Evolutionary conservation across 177 flowering plant species (phyloP), one percentile per base, ranked within the genome.

Genomic region (Telopea speciosissima): DNA sequence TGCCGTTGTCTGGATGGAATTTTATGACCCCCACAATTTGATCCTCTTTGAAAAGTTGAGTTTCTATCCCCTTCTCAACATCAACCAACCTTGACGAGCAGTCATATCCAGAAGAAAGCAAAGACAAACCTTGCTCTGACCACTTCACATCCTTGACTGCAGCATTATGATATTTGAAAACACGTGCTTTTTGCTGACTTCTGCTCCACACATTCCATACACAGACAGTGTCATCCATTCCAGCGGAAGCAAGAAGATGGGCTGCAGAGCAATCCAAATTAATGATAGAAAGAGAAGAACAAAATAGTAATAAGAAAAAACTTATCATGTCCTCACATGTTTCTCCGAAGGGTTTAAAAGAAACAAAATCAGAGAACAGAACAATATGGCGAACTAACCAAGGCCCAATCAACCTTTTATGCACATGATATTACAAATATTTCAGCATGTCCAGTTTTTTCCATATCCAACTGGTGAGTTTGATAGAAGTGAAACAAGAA

Each of bases 191-290:
- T 76, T 77, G 85, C 80, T 90, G 81, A 78, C 81, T 81, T 69
- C 66, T 79, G 79, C 83, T 86, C 98, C 97, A 96, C 13, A 87
- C 92, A 80, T 96, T 93, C 97, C 99, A 96, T 71, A 93, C 80
- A 81, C 79, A 84, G 68, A 91, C 78, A 21, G 76, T 64, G 22
- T 83, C 79, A 81, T 93, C 99, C 96, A 93, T 85, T 78, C 95
- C 95, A 65, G 97, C 95, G 73, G 98, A 96, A 77, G 99, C 97
- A 81, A 96, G 94, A 70, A 96, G 96, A 81, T 93, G 97, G 71
- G 87, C 97, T 96, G 95, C 61, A 83, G 24, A 80, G 75, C 77
- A 86, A 81, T 67, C 71, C 68, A 24, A 68, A 72, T 76, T 67
- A 80, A 65, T 76, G 54, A 75, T 74, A 62, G 73, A 73, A 68